phyloP scores from a whole-genome alignment of 1,284 basidiomycete genomes.

The Naganishia liquefaciens region DNA sequence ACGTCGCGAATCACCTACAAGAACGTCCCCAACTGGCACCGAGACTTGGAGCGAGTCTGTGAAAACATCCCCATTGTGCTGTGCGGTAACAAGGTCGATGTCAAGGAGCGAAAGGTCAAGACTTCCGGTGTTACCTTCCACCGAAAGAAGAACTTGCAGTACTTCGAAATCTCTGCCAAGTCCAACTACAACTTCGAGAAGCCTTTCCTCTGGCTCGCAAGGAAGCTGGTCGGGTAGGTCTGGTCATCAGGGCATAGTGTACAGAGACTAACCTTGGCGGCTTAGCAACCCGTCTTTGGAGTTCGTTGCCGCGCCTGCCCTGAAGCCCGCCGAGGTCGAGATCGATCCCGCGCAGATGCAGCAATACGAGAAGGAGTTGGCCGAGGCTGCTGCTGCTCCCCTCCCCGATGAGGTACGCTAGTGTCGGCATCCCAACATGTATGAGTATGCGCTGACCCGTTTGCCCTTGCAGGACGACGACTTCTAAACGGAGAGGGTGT shows the following conservation, averaged over 20 bases:
- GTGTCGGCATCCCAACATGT: background rate
- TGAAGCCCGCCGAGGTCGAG: conserved; percentile 89
- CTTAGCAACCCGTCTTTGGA: conserved; percentile 81
- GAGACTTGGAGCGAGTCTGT: conserved; percentile 98
- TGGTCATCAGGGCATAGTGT: background rate
- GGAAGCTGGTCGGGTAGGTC: conserved; percentile 92
- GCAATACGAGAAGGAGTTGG: conserved; percentile 78
- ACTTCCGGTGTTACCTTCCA: conserved; percentile 98
- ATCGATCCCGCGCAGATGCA: conserved; percentile 77
- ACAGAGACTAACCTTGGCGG: conserved; percentile 2
- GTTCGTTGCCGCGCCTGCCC: conserved; percentile 94
- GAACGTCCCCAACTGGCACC: conserved; percentile 99
- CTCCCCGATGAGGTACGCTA: conserved; percentile 54
- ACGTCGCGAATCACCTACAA: conserved; percentile 99
- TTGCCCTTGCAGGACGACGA: conserved; percentile 21
- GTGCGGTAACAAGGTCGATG: conserved; percentile 99
- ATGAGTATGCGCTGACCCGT: background rate
- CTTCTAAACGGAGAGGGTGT: conserved; percentile 13
- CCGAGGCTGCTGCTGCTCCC: conserved; percentile 58
- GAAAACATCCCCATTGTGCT: conserved; percentile 99
- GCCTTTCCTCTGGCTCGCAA: conserved; percentile 98
- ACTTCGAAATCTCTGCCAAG: conserved; percentile 99
- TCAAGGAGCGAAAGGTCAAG: conserved; percentile 99
- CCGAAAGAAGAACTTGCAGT: conserved; percentile 99
- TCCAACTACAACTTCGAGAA: conserved; percentile 99